Base-by-base conservation (phyloP, 768 basidiomycete species). In the Hortiboletus campestris region DNA sequence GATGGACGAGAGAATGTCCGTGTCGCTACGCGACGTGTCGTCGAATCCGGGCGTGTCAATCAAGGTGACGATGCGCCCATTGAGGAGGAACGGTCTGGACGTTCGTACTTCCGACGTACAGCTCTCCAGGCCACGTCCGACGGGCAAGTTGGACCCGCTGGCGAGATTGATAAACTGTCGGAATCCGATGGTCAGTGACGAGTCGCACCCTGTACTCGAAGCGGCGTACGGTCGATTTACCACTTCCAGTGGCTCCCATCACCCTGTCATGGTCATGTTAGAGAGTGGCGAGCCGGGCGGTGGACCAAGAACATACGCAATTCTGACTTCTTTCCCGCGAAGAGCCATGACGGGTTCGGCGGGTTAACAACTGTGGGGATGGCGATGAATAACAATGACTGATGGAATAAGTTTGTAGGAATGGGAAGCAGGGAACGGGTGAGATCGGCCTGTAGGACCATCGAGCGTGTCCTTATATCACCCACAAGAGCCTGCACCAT, bases 21-120 rank as follows among this genome's bases (percentile, higher is more conserved):
- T 74, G 55, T 83, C 82, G 56, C 75, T 79, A 42, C 72, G 74
- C 13, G 57, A 19, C 10, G 81, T 79, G 59, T 84, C 82, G 59
- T 84, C 83, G 63, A 84, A 85, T 6, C 84, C 84, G 16, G 84
- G 84, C 0, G 83, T 85, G 64, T 85, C 84, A 40, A 85, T 76
- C 31, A 85, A 66, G 13, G 73, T 78, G 49, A 84, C 67, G 49
- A 59, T 63, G 8, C 71, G 71, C 12, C 78, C 80, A 44, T 80
- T 76, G 35, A 82, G 63, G 39, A 72, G 58, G 60, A 84, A 81
- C 1, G 79, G 72, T 14, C 68, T 62, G 4, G 80, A 71, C 4
- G 74, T 67, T 50, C 78, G 73, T 2, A 85, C 77, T 11, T 69
- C 69, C 43, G 65, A 70, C 0, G 84, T 85, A 58, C 80, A 84